Conservation (phyloP, 2,329 filamentous ascomycete genomes). For the Colletotrichum chrysophilum region DNA sequence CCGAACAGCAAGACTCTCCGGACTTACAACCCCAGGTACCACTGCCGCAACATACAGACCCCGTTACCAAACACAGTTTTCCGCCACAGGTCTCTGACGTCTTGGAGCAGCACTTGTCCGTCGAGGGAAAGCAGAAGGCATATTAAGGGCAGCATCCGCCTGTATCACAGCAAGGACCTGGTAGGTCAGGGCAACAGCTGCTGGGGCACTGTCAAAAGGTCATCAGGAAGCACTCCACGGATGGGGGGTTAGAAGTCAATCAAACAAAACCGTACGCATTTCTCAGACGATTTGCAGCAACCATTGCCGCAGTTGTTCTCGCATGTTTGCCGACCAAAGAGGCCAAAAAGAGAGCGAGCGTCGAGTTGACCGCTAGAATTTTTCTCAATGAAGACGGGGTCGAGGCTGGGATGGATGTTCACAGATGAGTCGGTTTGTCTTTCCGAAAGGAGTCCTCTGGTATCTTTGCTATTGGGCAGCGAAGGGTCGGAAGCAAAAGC, state of each 20-base stretch:
- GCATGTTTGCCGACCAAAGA: background rate
- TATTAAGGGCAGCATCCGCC: background rate
- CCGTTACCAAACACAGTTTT: background rate
- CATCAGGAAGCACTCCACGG: background rate
- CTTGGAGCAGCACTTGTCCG: background rate
- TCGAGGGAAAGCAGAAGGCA: background rate
- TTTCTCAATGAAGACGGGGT: background rate
- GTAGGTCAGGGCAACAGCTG: background rate
- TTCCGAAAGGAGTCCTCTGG: background rate
- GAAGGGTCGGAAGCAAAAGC: background rate
- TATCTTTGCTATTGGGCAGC: background rate
- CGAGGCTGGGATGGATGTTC: background rate
- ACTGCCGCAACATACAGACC: background rate
- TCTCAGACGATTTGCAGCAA: background rate
- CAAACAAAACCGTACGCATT: background rate
- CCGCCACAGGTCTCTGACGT: background rate
- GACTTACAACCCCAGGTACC: background rate
- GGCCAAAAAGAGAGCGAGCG: background rate
- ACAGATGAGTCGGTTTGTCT: background rate
- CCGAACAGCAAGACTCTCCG: background rate
- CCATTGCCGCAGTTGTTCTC: background rate
- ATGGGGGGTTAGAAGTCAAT: background rate
- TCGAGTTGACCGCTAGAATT: background rate
- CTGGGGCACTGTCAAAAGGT: background rate
- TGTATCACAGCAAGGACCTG: background rate